phyloP scores from a whole-genome alignment of 2,329 filamentous ascomycete genomes.

The Xylariaceae sp. region DNA sequence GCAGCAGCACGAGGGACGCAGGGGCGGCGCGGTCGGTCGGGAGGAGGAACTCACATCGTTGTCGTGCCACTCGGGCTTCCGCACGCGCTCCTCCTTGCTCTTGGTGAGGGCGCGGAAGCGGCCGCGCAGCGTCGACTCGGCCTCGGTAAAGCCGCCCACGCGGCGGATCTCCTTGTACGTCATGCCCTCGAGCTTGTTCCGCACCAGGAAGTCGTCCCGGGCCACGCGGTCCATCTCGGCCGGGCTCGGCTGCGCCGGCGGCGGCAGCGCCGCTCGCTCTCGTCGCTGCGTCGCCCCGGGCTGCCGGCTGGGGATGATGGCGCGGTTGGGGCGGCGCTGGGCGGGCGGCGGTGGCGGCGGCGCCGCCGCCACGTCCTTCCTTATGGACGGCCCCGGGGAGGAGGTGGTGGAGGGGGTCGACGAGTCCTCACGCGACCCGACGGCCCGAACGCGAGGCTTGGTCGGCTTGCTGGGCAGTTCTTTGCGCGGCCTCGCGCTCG shows the following conservation, averaged over 20 bases:
- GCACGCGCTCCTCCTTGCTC: slow-evolving; percentile 50
- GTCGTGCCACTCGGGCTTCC: slow-evolving; percentile 57
- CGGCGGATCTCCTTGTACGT: slow-evolving; percentile 59
- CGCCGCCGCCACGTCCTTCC: too few species aligned
- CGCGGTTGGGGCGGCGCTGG: slow-evolving; percentile 1
- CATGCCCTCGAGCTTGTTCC: slow-evolving; percentile 46
- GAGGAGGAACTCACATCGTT: slow-evolving; percentile 53
- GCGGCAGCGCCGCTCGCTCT: too few species aligned
- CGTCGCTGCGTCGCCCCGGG: slow-evolving; percentile 1
- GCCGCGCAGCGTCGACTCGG: slow-evolving; percentile 66
- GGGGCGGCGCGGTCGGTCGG: too few species aligned
- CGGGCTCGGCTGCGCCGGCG: neutral
- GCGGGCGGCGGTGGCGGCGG: slow-evolving; percentile 3
- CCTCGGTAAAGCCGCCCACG: slow-evolving; percentile 49
- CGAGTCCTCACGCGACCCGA: slow-evolving; percentile 1
- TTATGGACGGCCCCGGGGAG: neutral
- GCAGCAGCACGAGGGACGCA: too few species aligned
- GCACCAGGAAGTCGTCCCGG: slow-evolving; percentile 44
- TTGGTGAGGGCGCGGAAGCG: slow-evolving; percentile 60
- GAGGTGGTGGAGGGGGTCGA: neutral
- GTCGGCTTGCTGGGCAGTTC: slow-evolving; percentile 19
- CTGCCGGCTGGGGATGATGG: slow-evolving; percentile 5
- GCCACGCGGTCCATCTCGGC: slow-evolving; percentile 18
- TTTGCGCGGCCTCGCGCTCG: slow-evolving; percentile 15
- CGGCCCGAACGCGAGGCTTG: slow-evolving; percentile 8